These are phyloP conservation scores for Hortiboletus campestris DNA, from an alignment of 768 basidiomycete species.

Conservation along the genomic window DNA sequence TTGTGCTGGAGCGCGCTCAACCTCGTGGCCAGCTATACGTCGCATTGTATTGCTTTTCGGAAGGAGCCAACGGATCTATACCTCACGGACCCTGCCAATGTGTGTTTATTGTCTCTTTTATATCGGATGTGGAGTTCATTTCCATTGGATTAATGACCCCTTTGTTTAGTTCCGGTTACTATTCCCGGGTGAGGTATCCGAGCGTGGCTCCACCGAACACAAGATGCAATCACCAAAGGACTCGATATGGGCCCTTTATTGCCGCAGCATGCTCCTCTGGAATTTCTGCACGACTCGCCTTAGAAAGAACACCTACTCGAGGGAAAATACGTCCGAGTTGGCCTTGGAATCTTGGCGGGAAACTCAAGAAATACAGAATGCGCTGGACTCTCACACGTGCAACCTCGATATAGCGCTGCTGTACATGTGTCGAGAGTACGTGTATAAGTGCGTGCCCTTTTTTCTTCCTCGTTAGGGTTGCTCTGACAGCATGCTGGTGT, in stretches of 20 bases:
- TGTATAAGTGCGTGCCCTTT: conserved; percentile 60
- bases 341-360: conserved; percentile 66
- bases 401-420: conserved; percentile 66
- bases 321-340: conserved; percentile 56
- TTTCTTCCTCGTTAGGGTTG: conserved; percentile 6
- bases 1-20: conserved; percentile 75
- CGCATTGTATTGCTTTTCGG: conserved; percentile 66
- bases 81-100: conserved; percentile 65
- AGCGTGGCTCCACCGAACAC: conserved; percentile 44
- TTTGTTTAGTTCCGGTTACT: conserved; percentile 41
- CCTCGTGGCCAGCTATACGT: conserved; percentile 64
- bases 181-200: conserved; percentile 72
- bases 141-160: conserved; percentile 14
- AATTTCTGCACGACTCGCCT: conserved; percentile 59
- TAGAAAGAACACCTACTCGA: conserved; percentile 39
- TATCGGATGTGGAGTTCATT: conserved; percentile 1
- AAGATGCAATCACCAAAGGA: conserved; percentile 63
- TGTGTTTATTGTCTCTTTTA: conserved; percentile 34
- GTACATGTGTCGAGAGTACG: conserved; percentile 66
- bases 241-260: conserved; percentile 79
- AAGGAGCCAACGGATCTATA: conserved; percentile 55
- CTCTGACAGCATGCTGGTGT: conserved; percentile 14
- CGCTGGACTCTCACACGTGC: conserved; percentile 65
- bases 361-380: conserved; percentile 62
- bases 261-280: conserved; percentile 81